Evolutionary conservation across 108 stramenopile genomes (phyloP).

Genomic region (Cyclotella cryptica): DNA sequence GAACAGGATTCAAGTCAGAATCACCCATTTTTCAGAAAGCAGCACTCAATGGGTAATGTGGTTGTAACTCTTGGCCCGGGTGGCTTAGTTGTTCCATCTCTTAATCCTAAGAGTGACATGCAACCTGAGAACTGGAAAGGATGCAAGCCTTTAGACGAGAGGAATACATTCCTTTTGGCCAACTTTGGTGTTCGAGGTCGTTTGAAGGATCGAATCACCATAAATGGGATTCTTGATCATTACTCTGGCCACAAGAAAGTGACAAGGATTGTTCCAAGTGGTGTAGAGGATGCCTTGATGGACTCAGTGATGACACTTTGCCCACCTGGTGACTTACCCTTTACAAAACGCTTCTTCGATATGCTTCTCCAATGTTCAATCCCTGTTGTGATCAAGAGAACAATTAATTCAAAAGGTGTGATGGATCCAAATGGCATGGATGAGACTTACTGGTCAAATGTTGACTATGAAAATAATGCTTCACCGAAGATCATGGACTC

Average conservation of each 20-base stretch:
- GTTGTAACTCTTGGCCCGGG: constrained; percentile 4
- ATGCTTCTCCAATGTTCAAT: constrained; percentile 4
- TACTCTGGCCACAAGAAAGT: not conserved
- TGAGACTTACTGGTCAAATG: too few species aligned
- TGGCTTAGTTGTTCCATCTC: constrained; percentile 2
- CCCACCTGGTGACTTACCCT: not conserved
- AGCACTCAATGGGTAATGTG: not conserved
- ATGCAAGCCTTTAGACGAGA: not conserved
- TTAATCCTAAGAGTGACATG: not conserved
- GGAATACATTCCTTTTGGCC: not conserved
- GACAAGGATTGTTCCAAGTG: not conserved
- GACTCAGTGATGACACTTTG: not conserved
- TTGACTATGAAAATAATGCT: too few species aligned
- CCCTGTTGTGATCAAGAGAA: constrained; percentile 9
- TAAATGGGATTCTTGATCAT: not conserved
- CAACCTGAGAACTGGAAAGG: constrained; percentile 3
- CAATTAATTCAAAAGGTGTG: too few species aligned
- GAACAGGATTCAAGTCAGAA: too few species aligned
- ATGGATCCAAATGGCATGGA: too few species aligned
- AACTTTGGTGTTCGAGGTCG: not conserved
- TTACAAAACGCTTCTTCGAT: constrained; percentile 1
- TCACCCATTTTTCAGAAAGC: too few species aligned
- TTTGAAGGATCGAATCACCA: not conserved
- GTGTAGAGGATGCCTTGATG: not conserved
- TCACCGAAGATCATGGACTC: too few species aligned